Evolutionary conservation across 306 rosid species (phyloP).

Genomic region (Lupinus albus): DNA sequence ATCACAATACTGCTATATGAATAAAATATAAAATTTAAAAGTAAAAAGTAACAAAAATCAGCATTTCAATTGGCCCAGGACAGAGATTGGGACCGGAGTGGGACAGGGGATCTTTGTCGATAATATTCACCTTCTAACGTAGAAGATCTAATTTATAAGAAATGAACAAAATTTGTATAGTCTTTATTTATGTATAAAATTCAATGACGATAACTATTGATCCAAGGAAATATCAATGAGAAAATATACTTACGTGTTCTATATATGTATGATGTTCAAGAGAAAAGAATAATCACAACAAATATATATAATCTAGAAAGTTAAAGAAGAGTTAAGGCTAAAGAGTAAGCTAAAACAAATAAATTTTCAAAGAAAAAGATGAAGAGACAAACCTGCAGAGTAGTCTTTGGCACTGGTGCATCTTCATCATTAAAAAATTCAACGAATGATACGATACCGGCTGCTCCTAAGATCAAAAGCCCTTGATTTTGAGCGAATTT

Average conservation of each 20-base stretch:
- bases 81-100: no score
- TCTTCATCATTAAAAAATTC: neutral
- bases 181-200: no score
- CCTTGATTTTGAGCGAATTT: neutral
- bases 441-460: neutral
- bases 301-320: neutral
- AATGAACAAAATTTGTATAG: no score
- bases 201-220: neutral
- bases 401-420: neutral
- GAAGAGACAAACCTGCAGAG: conserved; percentile 7
- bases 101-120: no score
- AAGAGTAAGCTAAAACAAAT: neutral
- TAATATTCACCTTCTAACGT: no score
- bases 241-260: neutral
- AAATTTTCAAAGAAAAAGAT: neutral
- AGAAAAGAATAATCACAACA: neutral
- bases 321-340: neutral
- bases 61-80: no score
- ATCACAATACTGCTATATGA: no score
- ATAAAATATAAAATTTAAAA: no score
- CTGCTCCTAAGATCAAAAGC: conserved; percentile 22
- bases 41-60: no score
- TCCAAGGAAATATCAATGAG: neutral
- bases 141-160: no score
- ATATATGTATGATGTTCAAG: neutral